Evolutionary conservation across 306 rosid genomes (phyloP), one percentile per base, ranked within the genome.

Genomic region (Cicer cuneatum): DNA sequence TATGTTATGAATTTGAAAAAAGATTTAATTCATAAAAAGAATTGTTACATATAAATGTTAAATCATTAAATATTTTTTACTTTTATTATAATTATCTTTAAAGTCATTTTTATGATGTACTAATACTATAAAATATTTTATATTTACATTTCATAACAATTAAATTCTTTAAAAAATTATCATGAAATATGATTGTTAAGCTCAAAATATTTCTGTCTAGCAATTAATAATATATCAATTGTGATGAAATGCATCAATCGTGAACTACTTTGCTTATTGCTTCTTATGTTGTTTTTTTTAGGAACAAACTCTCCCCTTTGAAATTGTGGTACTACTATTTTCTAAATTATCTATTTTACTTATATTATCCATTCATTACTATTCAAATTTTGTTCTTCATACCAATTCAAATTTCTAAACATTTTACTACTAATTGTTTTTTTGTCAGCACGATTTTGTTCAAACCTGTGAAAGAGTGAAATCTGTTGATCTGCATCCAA

Each of bases 401-500:
- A 52, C 29, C 4, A 24, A 24, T 24, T 10, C 7, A 21, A 53
- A 5, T n/a, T 18, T 63, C 5, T 13, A 66, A 13, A 82, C 56
- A 53, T 62, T 35, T 10, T 72, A 10, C 21, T 29, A 33, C 37
- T 72, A 38, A 24, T 24, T 61, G 7, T 69, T 76, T 86, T 16
- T 81, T 46, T 0, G 51, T 56, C 87, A 90, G 93, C 73, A 80
- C 53, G 72, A 82, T 47, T 88, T 83, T 86, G 74, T 88, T 72
- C 91, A 83, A 42, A 82, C 78, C 75, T 75, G 85, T 1, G 91
- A 85, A 73, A 86, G 89, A 83, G 89, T 90, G 38, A 90, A 90
- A 76, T 88, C 91, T 41, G 81, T 90, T 66, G 91, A 88, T 67
- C 57, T 81, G 6, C 91, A 90, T 81, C 93, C 91, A 80, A 85